phyloP scores from a whole-genome alignment of 108 stramenopile species.

The Skeletonema tropicum region DNA sequence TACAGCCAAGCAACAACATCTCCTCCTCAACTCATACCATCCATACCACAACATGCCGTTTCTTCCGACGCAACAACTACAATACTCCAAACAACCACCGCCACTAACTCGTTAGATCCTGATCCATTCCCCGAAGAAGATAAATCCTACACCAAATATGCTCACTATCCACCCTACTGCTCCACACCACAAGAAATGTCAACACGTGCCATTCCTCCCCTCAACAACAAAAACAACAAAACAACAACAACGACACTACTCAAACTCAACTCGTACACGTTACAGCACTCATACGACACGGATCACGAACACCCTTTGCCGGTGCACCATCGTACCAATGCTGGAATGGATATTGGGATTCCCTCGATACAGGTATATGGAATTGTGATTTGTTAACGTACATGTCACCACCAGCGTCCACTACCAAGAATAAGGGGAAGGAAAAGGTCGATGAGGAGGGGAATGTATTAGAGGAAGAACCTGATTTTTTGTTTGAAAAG shows the following conservation, averaged over 20 bases:
- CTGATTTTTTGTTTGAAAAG: slow-evolving; percentile 75
- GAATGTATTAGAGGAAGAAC: slow-evolving; percentile 19
- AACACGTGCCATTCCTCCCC: slow-evolving; percentile 61
- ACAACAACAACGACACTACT: neutral
- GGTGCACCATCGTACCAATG: slow-evolving; percentile 45
- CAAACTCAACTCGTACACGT: slow-evolving; percentile 63
- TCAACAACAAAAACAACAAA: too few relatives aligned
- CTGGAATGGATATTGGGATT: slow-evolving; percentile 68
- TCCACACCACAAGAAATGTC: slow-evolving; percentile 72
- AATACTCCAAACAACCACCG: neutral
- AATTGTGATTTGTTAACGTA: slow-evolving; percentile 74
- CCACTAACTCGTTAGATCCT: neutral
- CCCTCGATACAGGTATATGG: slow-evolving; percentile 58
- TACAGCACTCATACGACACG: slow-evolving; percentile 83
- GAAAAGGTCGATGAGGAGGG: slow-evolving; percentile 15
- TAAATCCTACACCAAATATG: slow-evolving; percentile 8
- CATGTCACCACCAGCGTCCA: slow-evolving; percentile 54
- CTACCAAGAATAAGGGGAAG: slow-evolving; percentile 12
- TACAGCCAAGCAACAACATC: neutral
- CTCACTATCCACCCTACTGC: slow-evolving; percentile 76
- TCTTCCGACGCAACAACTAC: neutral
- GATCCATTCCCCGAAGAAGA: slow-evolving; percentile 2
- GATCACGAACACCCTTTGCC: slow-evolving; percentile 72
- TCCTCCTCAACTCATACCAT: neutral
- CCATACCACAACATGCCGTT: neutral